Base-by-base conservation (phyloP, 2,329 filamentous ascomycete species). In the Apiospora koreana region DNA sequence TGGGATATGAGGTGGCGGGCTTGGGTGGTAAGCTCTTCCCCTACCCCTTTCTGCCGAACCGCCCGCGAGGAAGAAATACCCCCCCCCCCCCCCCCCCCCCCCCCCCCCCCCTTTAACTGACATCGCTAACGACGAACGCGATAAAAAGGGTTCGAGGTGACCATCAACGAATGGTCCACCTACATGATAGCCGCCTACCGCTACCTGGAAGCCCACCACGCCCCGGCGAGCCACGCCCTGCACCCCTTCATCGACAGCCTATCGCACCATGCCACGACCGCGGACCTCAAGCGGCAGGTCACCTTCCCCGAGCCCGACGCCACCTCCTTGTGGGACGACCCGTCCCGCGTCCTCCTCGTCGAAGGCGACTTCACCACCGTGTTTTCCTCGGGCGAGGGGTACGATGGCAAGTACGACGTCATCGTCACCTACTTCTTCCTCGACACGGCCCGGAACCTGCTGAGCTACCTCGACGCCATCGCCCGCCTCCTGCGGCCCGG, bases 401-500 rank as follows among this genome's bases (percentile, higher is more conserved):
- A 10, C 18, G 12, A 9, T 2, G 28, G 8, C 16, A 67, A 73
- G 4, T 89, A 82, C 75, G 87, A 89, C 68, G 80, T 83, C 0
- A 77, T 90, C 0, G 76, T 88, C 0, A 89, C 88, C 0, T 83
- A 88, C 58, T 90, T 89, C 78, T 89, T 90, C 77, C 89, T 90
- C 72, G 88, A 90, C 74, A 90, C 87, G 0, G 87, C 88, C 0
- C 82, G 86, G 0, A 89, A 89, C 69, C 76, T 89, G 1, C 81
- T 88, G 75, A 78, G 75, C 0, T 90, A 89, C 71, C 80, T 89
- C 7, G 86, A 89, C 45, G 87, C 83, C 0, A 89, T 89, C 58
- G 80, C 85, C 67, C 76, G 76, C 0, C 73, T 87, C 0, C 80
- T 90, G 2, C 82, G 79, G 58, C 75, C 77, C 0, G 86, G 86